phyloP scores from a whole-genome alignment of 2,329 filamentous ascomycete genomes.

The Phialophora verrucosa region DNA sequence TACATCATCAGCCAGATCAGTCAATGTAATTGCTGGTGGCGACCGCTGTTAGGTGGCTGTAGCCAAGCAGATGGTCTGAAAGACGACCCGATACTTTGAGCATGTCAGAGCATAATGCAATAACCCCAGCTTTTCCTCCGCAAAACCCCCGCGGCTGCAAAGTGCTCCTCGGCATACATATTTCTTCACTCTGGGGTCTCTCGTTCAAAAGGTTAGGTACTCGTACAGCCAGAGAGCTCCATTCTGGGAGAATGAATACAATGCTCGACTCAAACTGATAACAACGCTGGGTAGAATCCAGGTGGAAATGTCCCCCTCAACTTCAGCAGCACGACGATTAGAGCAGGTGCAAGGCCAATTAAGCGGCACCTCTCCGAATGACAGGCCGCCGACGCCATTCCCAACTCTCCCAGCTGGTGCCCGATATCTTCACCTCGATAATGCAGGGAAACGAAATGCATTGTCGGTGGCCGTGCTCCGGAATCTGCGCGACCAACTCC shows the following conservation, averaged over 20 bases:
- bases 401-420: background rate
- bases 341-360: slow-evolving; percentile 1
- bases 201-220: background rate
- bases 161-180: background rate
- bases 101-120: background rate
- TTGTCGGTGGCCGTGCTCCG: background rate
- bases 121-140: background rate
- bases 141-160: background rate
- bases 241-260: background rate
- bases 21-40: background rate
- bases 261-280: background rate
- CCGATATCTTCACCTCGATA: background rate
- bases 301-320: background rate
- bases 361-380: background rate
- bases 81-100: background rate
- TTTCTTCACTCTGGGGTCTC: background rate
- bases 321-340: background rate
- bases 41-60: too few relatives aligned
- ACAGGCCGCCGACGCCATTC: background rate
- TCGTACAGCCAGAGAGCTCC: background rate
- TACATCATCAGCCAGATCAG: background rate
- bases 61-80: background rate
- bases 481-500: background rate
- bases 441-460: background rate
- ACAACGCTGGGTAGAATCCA: background rate